These are phyloP conservation scores for Phytophthora capsici DNA, from an alignment of 352 stramenopile genomes.

Conservation along the genomic window DNA sequence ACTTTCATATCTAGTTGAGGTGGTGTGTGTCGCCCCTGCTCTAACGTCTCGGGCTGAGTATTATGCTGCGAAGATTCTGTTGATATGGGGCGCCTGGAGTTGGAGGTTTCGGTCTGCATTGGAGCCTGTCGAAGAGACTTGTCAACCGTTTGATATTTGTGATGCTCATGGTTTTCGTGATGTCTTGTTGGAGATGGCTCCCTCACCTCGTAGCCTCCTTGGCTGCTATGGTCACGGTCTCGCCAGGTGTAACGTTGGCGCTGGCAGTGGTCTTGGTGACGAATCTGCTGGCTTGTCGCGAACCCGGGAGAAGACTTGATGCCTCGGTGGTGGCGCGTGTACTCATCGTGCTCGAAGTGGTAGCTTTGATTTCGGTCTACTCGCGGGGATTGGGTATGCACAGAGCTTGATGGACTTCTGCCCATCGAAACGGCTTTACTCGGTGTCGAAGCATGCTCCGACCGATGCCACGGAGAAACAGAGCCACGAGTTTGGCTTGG, in stretches of 20 bases:
- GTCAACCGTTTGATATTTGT: not conserved
- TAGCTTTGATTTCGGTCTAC: constrained; percentile 14
- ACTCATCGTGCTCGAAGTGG: constrained; percentile 12
- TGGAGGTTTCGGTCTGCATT: constrained; percentile 2
- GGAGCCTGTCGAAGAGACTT: constrained; percentile 11
- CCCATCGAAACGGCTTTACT: constrained; percentile 9
- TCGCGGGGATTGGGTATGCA: constrained; percentile 7
- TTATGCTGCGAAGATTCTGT: constrained; percentile 1
- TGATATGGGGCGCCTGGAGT: not conserved
- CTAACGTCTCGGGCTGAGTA: not conserved
- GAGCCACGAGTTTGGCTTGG: constrained; percentile 7
- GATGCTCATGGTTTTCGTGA: not conserved
- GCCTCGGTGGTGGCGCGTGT: constrained; percentile 2
- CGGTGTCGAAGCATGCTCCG: constrained; percentile 11
- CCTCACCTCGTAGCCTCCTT: constrained; percentile 12
- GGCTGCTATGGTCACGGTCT: constrained; percentile 4
- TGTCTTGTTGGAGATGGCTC: constrained; percentile 13
- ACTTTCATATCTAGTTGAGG: constrained; percentile 34
- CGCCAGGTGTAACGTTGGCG: constrained; percentile 22
- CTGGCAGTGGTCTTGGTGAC: constrained; percentile 10
- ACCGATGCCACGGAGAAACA: constrained; percentile 23
- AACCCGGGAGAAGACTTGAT: constrained; percentile 12
- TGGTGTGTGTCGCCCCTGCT: constrained; percentile 12
- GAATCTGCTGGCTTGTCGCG: constrained; percentile 6
- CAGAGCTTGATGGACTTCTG: constrained; percentile 16